Evolutionary conservation across 2,329 filamentous ascomycete species (phyloP), one percentile per base, ranked within the genome.

Genomic region (Neurospora sp.): DNA sequence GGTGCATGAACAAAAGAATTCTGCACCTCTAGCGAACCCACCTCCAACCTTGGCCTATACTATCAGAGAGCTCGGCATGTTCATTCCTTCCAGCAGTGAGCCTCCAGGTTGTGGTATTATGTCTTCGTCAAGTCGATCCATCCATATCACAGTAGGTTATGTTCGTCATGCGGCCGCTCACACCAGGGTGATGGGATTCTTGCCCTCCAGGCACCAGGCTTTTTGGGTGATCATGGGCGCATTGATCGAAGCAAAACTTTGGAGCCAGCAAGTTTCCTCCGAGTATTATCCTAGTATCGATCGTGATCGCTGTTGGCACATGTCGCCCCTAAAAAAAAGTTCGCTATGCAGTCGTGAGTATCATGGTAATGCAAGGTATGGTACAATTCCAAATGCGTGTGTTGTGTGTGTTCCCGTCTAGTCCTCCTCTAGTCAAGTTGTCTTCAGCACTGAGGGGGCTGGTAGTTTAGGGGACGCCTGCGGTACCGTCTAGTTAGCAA

Each of bases 391-490:
- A 57, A 72, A 69, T 67, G 52, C 15, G 52, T 62, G 52, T 62
- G 23, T 33, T 57, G 52, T 33, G 23, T 62, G 52, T 62, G 52
- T 69, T 70, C 66, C 65, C 70, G 62, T 66, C 66, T 69, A 46
- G 28, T 28, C 15, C 57, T 66, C 57, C 43, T 33, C 41, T 8
- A 41, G 19, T 37, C 23, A 62, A 10, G 11, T 17, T 41, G 43
- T 62, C 43, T 41, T 23, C 12, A 19, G 73, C 73, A 75, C 75
- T 83, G 80, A 41, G 91, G 91, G 72, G 91, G 87, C 79, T 94
- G 91, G 81, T 92, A 96, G 82, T 95, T 93, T 77, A 96, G 89
- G 69, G 92, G 91, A 75, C 92, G 90, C 83, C 92, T 96, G 74
- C 40, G 67, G 19, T 72, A 67, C 40, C 2, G 11, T 70, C 71